Base-by-base conservation (phyloP, 2,329 filamentous ascomycete genomes). In the Clonostachys byssicola region DNA sequence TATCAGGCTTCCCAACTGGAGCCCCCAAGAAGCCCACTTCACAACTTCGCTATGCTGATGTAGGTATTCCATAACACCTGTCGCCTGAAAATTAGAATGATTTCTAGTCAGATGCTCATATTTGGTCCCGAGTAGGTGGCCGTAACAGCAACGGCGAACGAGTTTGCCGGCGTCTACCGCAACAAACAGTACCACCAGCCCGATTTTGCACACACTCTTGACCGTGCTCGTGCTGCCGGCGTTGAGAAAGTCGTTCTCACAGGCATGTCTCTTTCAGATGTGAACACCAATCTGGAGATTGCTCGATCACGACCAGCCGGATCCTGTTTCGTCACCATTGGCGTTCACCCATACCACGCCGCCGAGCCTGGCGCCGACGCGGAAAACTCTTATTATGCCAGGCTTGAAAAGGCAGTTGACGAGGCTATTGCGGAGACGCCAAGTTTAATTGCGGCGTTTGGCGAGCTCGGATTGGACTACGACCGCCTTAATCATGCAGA, bases 311-410 rank as follows among this genome's bases (percentile, higher is more conserved):
- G 56, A 2, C 63, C 60, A 3, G 23, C 23, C 5, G 40, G 49
- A 4, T 58, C 60, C 34, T 74, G 72, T 49, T 70, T 61, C 12
- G 57, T 74, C 47, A 77, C 74, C 2, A 61, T 77, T 10, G 74
- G 75, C 2, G 63, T 77, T 5, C 75, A 78, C 48, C 74, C 74
- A 0, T 78, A 78, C 47, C 71, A 78, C 43, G 74, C 72, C 0
- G 55, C 55, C 0, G 72, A 76, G 47, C 66, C 73, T 1, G 68
- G 70, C 7, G 47, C 54, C 9, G 57, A 57, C 18, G 57, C 58
- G 4, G 50, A 57, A 42, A 41, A 53, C 10, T 56, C 59, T 34
- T 47, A 59, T 59, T 1, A 50, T 64, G 2, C 49, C 36, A n/a
- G 7, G 14, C 14, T 39, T 8, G 36, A 39, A n/a, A 3, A 39